These are phyloP conservation scores for Berberis thunbergii DNA, from an alignment of 164 flowering plant genomes.

Conservation along the genomic window DNA sequence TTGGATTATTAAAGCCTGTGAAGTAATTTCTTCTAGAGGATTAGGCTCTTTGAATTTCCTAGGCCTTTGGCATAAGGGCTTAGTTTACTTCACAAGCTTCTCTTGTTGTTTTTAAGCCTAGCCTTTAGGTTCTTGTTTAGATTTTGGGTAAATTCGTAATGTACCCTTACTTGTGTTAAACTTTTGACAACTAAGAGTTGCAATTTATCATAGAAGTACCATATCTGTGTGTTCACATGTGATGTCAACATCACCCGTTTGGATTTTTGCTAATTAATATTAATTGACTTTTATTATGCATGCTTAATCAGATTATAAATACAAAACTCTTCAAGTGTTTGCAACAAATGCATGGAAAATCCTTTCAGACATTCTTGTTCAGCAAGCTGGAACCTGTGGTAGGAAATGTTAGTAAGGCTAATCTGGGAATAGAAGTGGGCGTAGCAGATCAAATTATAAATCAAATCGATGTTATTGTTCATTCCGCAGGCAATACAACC, in stretches of 20 bases:
- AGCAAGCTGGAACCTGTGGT: slow-evolving; percentile 77
- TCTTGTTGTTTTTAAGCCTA: too few relatives aligned
- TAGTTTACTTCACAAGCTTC: too few relatives aligned
- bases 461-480: slow-evolving; percentile 68
- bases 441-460: slow-evolving; percentile 32
- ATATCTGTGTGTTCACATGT: background rate
- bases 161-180: background rate
- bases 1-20: background rate
- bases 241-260: background rate
- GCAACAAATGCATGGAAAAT: slow-evolving; percentile 55
- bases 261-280: background rate
- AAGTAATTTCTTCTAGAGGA: too few relatives aligned
- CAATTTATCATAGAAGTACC: too few relatives aligned
- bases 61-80: too few relatives aligned
- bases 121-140: too few relatives aligned
- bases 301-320: slow-evolving; percentile 41
- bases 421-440: slow-evolving; percentile 55
- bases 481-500: slow-evolving; percentile 90
- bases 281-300: background rate
- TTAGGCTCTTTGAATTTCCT: too few relatives aligned
- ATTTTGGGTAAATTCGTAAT: background rate
- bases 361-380: slow-evolving; percentile 67
- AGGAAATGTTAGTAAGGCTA: slow-evolving; percentile 60
- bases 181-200: background rate
- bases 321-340: slow-evolving; percentile 64